These are phyloP conservation scores for Glycine soja DNA, from an alignment of 306 rosid genomes.

Conservation along the genomic window DNA sequence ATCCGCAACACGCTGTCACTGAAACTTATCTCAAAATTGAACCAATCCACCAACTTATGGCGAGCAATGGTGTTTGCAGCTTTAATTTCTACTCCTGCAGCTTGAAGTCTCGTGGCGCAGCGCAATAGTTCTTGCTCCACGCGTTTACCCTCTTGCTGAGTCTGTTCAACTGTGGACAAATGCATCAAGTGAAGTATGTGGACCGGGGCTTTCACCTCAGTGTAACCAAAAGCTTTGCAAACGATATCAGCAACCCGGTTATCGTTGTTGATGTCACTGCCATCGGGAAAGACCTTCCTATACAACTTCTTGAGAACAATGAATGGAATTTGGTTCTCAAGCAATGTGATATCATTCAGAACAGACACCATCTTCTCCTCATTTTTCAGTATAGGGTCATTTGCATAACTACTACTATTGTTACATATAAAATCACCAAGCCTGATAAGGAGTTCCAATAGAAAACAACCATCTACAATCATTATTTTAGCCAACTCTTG, in stretches of 20 bases:
- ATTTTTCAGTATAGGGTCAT: not conserved
- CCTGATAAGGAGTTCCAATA: conserved; percentile 45
- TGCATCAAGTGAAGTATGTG: conserved; percentile 56
- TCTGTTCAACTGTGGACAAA: conserved; percentile 3
- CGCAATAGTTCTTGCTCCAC: not conserved
- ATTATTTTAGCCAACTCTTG: conserved; percentile 37
- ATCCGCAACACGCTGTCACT: not conserved
- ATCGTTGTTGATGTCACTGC: not conserved
- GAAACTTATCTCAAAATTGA: conserved; percentile 15
- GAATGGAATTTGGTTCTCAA: conserved; percentile 51
- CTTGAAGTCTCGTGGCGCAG: conserved; percentile 43
- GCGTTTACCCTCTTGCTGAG: not conserved
- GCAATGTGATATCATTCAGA: conserved; percentile 43
- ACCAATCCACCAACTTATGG: not conserved
- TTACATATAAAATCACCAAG: not conserved
- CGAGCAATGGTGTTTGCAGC: not conserved
- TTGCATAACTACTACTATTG: not conserved
- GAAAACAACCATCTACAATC: conserved; percentile 52
- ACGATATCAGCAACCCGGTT: conserved; percentile 32
- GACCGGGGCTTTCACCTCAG: not conserved
- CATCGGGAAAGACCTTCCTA: not conserved
- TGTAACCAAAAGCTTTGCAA: conserved; percentile 25
- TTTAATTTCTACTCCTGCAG: conserved; percentile 34
- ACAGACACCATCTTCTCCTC: conserved; percentile 15
- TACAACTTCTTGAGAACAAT: conserved; percentile 40